Percentiles rank a stretch among this genome's conserved stretches.
Evolutionary conservation across 2,329 filamentous ascomycete genomes (phyloP).

Genomic region (Cladosporium cucumerinum): DNA sequence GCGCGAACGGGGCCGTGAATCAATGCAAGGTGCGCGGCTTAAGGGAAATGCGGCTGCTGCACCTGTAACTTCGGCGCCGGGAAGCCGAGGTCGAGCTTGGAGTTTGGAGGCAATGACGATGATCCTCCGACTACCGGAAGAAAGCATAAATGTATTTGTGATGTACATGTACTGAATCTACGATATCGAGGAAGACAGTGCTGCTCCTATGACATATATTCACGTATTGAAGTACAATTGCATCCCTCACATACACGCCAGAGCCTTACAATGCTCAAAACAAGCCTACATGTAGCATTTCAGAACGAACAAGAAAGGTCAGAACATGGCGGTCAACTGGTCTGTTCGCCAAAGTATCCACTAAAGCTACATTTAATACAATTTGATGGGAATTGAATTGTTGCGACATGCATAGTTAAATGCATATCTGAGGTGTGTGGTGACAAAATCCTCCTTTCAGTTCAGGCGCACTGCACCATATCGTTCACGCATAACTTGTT

Average conservation of each 20-base stretch:
- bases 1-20: background rate
- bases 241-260: background rate
- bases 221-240: background rate
- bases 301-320: background rate
- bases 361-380: constrained; percentile 25
- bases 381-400: constrained; percentile 16
- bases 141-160: background rate
- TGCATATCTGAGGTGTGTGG: constrained; percentile 20
- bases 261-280: background rate
- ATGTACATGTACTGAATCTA: too few relatives aligned
- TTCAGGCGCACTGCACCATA: constrained; percentile 15
- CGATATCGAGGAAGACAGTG: background rate
- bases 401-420: constrained; percentile 23
- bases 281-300: background rate
- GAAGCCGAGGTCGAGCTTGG: background rate
- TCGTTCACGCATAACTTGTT: constrained; percentile 17
- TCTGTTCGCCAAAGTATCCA: constrained; percentile 10
- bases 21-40: background rate
- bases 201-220: background rate
- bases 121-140: background rate
- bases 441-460: constrained; percentile 22
- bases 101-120: background rate
- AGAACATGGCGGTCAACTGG: constrained; percentile 4
- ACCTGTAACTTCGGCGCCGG: background rate
- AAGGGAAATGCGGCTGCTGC: background rate